Base-by-base conservation (phyloP, 352 stramenopile genomes). In the Phytophthora capsici region DNA sequence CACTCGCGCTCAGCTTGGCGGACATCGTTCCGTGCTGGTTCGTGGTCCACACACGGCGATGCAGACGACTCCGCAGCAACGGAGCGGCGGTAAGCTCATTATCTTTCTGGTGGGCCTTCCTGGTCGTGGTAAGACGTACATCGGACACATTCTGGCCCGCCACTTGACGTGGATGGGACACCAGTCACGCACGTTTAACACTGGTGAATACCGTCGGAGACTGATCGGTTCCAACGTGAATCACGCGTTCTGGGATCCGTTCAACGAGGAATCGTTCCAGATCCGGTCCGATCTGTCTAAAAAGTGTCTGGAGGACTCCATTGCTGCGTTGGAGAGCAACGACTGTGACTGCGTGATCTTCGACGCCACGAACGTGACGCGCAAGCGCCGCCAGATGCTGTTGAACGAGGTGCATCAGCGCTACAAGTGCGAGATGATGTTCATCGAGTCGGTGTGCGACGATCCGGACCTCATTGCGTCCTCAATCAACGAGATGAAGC, bases 131-230 rank as follows among this genome's bases (percentile, higher is more conserved):
- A 95, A 95, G 68, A 95, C 86, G 17, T 93, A 93, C 55, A 92
- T 95, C 43, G 86, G 84, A 1, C 83, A 95, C 67, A 91, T 92
- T 54, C 60, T 95, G 9, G 80, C 84, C 23, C 80, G 86, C 17
- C 83, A 95, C 62, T 73, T 95, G 71, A 93, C 84, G 17, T 95
- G 86, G 86, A 93, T 95, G 84, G 86, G 86, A 14, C 84, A 95
- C 61, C 75, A 90, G 44, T 89, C 84, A 10, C 83, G 86, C 26
- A 83, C 91, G 49, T 93, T 93, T 72, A 95, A 90, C 72, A 89
- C 83, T 47, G 85, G 86, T 28, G 85, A 95, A 57, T 95, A 95
- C 59, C 86, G 86, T 20, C 84, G 86, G 22, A 74, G 71, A 20
- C 64, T 93, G 7, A 64, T 95, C 0, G 84, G 84, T 8, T 78